Conservation (phyloP, 1,139 yeast species). For the Zygosaccharomyces sapae region DNA sequence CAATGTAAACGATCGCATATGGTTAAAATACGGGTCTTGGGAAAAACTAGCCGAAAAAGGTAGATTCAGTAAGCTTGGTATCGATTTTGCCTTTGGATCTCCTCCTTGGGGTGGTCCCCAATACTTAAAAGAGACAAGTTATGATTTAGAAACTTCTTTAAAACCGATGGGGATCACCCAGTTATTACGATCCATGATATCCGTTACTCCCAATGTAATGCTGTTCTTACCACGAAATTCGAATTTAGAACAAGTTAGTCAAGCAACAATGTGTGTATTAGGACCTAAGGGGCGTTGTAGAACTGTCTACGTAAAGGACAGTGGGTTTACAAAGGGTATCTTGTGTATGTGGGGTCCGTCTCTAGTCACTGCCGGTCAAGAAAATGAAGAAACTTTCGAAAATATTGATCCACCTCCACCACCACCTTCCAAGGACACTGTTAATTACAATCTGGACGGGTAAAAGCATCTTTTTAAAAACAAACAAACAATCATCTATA, state of each 20-base stretch:
- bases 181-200: constrained; percentile 43
- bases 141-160: constrained; percentile 43
- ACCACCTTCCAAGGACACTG: not conserved
- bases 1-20: constrained; percentile 50
- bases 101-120: constrained; percentile 98
- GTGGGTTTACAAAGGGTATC: constrained; percentile 51
- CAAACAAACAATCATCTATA: not conserved
- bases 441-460: constrained; percentile 26
- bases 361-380: constrained; percentile 16
- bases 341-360: constrained; percentile 56
- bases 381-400: constrained; percentile 9
- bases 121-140: constrained; percentile 47
- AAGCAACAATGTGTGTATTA: constrained; percentile 44
- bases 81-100: constrained; percentile 72
- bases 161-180: constrained; percentile 50
- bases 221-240: constrained; percentile 75
- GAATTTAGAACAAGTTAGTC: constrained; percentile 52
- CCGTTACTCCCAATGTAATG: constrained; percentile 51
- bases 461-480: constrained; percentile 7
- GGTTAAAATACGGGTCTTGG: constrained; percentile 57
- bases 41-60: constrained; percentile 36
- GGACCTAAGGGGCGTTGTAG: constrained; percentile 48
- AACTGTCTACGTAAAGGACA: constrained; percentile 44
- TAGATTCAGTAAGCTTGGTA: constrained; percentile 33
- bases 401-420: not conserved